These are phyloP conservation scores for Leucosporidium yakuticum DNA, from an alignment of 768 basidiomycete genomes.

Conservation along the genomic window DNA sequence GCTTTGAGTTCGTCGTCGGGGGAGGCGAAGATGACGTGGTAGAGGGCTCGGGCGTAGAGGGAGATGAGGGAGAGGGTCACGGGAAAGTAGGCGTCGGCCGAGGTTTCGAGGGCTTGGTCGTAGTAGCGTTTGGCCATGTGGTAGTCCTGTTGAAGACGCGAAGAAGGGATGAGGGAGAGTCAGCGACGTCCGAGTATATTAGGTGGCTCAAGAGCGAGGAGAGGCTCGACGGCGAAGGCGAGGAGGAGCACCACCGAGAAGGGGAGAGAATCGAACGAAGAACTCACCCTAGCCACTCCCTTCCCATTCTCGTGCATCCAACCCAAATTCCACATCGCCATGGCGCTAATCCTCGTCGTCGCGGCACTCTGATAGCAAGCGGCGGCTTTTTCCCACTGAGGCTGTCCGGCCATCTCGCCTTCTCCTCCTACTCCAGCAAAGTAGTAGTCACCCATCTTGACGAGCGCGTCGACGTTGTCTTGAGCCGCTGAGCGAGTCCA, in stretches of 20 bases:
- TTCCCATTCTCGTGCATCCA: constrained; percentile 99
- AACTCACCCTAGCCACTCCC: constrained; percentile 73
- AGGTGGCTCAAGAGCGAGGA: neutral
- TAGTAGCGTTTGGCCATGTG: constrained; percentile 95
- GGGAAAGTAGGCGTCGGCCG: constrained; percentile 80
- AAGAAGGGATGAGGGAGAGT: neutral
- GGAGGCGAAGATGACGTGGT: constrained; percentile 33
- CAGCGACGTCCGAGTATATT: neutral
- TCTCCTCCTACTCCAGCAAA: constrained; percentile 76
- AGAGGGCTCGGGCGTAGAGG: constrained; percentile 73
- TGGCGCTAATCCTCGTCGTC: constrained; percentile 81
- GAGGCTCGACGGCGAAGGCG: no score
- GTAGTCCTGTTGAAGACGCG: constrained; percentile 60
- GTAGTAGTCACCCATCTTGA: constrained; percentile 98
- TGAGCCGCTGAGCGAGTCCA: constrained; percentile 94
- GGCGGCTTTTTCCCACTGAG: constrained; percentile 77
- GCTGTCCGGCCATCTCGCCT: constrained; percentile 58
- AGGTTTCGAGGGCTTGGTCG: constrained; percentile 80
- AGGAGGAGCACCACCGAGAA: no score
- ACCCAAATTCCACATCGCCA: constrained; percentile 97
- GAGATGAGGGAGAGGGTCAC: constrained; percentile 74
- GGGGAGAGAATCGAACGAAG: neutral
- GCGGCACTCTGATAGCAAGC: constrained; percentile 91
- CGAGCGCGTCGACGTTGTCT: constrained; percentile 89
- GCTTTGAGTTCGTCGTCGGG: constrained; percentile 21